Evolutionary conservation across 2,329 filamentous ascomycete genomes (phyloP), one percentile per base, ranked within the genome.

Genomic region (Exophiala phaeomuriformis): DNA sequence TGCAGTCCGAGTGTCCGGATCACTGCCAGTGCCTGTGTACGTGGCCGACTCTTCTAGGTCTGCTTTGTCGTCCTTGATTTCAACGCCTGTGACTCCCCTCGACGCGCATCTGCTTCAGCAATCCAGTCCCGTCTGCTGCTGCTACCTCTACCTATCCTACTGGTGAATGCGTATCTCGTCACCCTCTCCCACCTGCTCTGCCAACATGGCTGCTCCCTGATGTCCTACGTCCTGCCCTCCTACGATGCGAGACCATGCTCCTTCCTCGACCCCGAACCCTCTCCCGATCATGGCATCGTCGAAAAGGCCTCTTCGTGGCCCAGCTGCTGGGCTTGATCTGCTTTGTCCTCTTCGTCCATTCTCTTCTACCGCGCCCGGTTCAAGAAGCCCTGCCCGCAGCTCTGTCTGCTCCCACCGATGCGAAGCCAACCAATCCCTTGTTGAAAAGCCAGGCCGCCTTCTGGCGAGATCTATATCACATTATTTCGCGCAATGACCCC

Each of bases 401-500:
- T 8, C 5, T 28, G 12, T 31, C 36, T 28, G 5, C 41, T 37
- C 29, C 35, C 3, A 35, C 41, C 5, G 33, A 33, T 12, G 12
- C 29, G 6, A 47, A 43, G n/a, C 47, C 47, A 8, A 46, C 35
- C 12, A 56, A 41, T 35, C 53, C 56, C 40, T 52, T 63, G 33
- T 41, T 61, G 47, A 29, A 56, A 7, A 52, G 52, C 30, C 60
- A 62, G 39, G 56, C 61, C 27, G 33, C 44, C 32, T 62, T 63
- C 52, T 63, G 61, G 61, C 53, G 52, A 39, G 49, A 56, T 33
- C 51, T 63, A 3, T 59, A 61, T 41, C 41, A 47, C 8, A 47
- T 60, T 12, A 60, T 63, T 8, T 49, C 61, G 30, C 60, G 57
- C 44, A 62, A 63, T 49, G 56, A 63, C 43, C 61, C 61, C 4